Conservation (phyloP, 2,329 filamentous ascomycete species). For the Penicillium sp. region DNA sequence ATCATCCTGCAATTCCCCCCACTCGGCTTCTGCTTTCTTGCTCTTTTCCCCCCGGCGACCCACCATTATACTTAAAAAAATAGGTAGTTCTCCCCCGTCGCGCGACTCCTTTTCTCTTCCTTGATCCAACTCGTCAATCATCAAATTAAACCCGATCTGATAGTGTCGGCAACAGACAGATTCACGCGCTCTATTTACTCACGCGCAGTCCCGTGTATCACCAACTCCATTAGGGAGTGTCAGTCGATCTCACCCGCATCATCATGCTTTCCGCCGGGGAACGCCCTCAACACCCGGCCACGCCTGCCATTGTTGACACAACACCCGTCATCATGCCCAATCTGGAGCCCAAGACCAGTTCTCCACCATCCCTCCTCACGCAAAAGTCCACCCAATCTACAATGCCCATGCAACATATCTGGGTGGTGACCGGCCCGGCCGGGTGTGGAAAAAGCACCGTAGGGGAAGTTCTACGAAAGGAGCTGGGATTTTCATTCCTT, state of each 20-base stretch:
- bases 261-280: constrained; percentile 42
- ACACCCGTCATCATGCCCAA: constrained; percentile 17
- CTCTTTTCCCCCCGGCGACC: constrained; percentile 14
- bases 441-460: constrained; percentile 76
- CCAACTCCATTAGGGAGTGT: no score
- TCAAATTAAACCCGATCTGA: no score
- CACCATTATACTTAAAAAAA: constrained; percentile 26
- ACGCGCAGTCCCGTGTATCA: no score
- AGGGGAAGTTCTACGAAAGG: constrained; percentile 57
- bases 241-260: constrained; percentile 1
- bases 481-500: constrained; percentile 63
- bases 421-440: constrained; percentile 72
- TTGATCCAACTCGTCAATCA: constrained; percentile 2
- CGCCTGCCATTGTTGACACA: constrained; percentile 20
- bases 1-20: constrained; percentile 13
- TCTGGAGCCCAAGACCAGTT: constrained; percentile 17
- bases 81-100: constrained; percentile 9
- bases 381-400: constrained; percentile 7
- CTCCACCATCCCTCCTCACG: constrained; percentile 8
- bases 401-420: constrained; percentile 58
- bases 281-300: constrained; percentile 26
- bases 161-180: no score
- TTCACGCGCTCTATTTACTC: no score
- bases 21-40: constrained; percentile 28
- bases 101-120: constrained; percentile 10